Evolutionary conservation across 179 eudicot species (phyloP).

Genomic region (Heliamphora pulchella): DNA sequence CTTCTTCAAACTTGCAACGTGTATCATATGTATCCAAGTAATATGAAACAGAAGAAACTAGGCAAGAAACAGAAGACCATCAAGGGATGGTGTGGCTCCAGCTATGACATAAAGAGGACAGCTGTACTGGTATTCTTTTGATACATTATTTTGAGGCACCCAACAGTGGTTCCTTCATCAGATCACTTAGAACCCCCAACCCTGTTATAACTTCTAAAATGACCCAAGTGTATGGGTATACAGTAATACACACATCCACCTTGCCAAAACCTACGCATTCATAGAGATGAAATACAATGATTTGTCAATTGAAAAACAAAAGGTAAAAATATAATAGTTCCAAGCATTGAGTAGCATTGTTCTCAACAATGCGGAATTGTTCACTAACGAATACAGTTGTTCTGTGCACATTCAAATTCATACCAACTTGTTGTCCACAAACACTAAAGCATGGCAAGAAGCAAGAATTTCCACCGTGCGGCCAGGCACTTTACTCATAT

Average conservation of each 20-base stretch:
- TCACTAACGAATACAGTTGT: not conserved
- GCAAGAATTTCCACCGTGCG: slow-evolving; percentile 88
- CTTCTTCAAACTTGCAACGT: too few relatives aligned
- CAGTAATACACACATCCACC: not conserved
- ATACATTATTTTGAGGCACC: not conserved
- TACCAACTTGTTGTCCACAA: slow-evolving; percentile 98
- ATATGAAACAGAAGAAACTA: too few relatives aligned
- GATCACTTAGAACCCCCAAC: not conserved
- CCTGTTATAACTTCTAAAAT: not conserved
- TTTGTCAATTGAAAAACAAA: not conserved
- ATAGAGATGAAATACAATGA: not conserved
- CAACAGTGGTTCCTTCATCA: not conserved
- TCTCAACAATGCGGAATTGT: not conserved
- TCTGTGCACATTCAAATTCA: not conserved
- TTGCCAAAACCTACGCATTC: too few relatives aligned
- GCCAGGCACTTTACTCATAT: slow-evolving; percentile 57
- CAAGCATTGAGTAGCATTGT: not conserved
- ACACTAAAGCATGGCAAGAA: slow-evolving; percentile 95
- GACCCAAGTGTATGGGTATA: not conserved
- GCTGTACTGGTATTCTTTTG: not conserved
- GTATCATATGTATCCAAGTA: too few relatives aligned
- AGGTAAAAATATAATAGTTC: not conserved
- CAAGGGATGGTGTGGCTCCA: not conserved
- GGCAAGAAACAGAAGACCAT: not conserved
- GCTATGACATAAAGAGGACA: not conserved